A percentile compares a stretch with the other conserved stretches of the same genome.
Conservation (phyloP, 140 eudicot genomes). For the Bidens hawaiensis region DNA sequence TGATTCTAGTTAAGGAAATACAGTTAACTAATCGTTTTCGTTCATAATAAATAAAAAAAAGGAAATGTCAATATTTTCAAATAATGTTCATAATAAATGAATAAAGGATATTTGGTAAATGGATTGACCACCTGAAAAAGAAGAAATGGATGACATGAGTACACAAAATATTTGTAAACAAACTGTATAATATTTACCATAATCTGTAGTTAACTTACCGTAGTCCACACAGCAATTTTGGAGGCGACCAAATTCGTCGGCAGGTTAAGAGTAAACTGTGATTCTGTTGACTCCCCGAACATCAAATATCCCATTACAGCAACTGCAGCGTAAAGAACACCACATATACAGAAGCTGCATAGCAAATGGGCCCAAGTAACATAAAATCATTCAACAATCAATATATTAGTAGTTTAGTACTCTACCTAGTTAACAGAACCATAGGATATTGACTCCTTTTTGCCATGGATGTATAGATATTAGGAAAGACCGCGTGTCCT, state of each 20-base stretch:
- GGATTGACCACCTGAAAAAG: conserved; percentile 91
- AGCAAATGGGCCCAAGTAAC: not conserved
- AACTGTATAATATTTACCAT: not conserved
- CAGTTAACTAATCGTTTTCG: not conserved
- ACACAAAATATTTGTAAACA: conserved; percentile 6
- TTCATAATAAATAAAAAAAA: no score
- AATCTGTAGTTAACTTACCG: conserved; percentile 40
- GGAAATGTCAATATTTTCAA: not conserved
- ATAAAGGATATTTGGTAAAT: conserved; percentile 84
- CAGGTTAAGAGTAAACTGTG: conserved; percentile 91
- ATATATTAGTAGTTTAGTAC: not conserved
- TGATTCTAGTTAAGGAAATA: conserved; percentile 42
- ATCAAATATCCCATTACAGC: conserved; percentile 78
- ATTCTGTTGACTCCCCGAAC: conserved; percentile 77
- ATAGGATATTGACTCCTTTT: conserved; percentile 67
- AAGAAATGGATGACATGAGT: conserved; percentile 4
- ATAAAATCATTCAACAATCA: not conserved
- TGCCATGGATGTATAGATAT: conserved; percentile 84
- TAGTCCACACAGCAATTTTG: conserved; percentile 94
- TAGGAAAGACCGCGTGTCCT: conserved; percentile 98
- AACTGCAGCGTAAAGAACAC: conserved; percentile 63
- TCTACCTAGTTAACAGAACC: conserved; percentile 77
- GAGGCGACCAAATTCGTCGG: conserved; percentile 72
- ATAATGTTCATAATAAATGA: not conserved
- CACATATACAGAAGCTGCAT: conserved; percentile 77